These are phyloP conservation scores for Pleurotus salmoneostramineus DNA, from an alignment of 768 basidiomycete species.

Conservation along the genomic window DNA sequence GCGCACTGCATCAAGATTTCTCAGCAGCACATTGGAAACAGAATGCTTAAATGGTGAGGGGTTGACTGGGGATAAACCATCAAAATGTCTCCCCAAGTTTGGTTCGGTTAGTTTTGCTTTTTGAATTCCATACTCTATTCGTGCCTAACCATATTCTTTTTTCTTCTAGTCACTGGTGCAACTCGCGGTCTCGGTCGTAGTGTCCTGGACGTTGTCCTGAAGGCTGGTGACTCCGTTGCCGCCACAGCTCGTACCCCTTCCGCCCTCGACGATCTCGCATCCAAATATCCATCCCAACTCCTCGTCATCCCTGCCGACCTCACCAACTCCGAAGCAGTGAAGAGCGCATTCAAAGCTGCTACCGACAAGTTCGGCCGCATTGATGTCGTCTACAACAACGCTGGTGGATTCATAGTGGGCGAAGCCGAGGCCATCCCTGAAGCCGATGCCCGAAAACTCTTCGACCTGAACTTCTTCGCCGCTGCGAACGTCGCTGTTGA, in stretches of 20 bases:
- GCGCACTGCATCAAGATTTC: too few relatives aligned
- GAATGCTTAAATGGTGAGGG: background rate
- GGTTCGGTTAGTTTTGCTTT: constrained; percentile 1
- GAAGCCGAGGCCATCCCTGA: constrained; percentile 35
- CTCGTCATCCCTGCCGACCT: constrained; percentile 34
- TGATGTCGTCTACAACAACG: constrained; percentile 41
- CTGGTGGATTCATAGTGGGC: constrained; percentile 25
- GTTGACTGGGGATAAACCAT: background rate
- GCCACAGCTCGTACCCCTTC: constrained; percentile 34
- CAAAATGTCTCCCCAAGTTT: constrained; percentile 8
- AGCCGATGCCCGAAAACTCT: constrained; percentile 26
- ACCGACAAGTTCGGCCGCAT: constrained; percentile 28
- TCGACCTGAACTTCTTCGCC: constrained; percentile 39
- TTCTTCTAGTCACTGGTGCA: constrained; percentile 10
- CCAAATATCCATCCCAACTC: constrained; percentile 18
- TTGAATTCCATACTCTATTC: background rate
- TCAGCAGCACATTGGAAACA: too few relatives aligned
- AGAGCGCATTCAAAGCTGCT: constrained; percentile 24
- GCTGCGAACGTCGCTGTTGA: constrained; percentile 26
- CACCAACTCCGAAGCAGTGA: constrained; percentile 23
- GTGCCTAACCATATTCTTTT: background rate
- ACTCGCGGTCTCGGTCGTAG: constrained; percentile 31
- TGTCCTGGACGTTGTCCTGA: constrained; percentile 28
- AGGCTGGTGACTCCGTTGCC: constrained; percentile 32
- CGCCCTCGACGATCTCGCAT: constrained; percentile 22